These are phyloP conservation scores for Penicillium roqueforti DNA, from an alignment of 495 filamentous ascomycete species.

Conservation along the genomic window DNA sequence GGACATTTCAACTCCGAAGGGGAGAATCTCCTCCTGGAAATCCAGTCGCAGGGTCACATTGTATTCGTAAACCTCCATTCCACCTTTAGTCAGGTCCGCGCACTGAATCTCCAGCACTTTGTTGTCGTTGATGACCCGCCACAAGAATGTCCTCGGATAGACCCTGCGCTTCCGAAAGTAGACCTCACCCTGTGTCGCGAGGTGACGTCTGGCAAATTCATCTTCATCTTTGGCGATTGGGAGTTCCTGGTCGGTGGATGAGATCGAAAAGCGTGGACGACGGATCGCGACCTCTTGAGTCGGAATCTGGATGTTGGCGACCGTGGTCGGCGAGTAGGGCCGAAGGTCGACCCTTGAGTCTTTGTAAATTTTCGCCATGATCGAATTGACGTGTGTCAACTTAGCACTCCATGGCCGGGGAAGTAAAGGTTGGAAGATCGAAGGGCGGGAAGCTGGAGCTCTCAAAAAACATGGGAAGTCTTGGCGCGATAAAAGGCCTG, in stretches of 20 bases:
- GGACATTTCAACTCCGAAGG: conserved; percentile 72
- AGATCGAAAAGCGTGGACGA: conserved; percentile 44
- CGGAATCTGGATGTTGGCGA: conserved; percentile 72
- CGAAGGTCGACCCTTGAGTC: conserved; percentile 82
- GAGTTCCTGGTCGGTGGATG: conserved; percentile 33
- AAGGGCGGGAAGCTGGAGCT: conserved; percentile 42
- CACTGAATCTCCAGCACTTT: conserved; percentile 77
- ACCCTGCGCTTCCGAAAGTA: conserved; percentile 72
- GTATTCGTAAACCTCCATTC: conserved; percentile 59
- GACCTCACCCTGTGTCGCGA: conserved; percentile 76
- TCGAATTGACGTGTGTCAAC: conserved; percentile 26
- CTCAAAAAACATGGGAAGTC: conserved; percentile 41
- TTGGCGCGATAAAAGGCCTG: conserved; percentile 28
- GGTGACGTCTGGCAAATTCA: conserved; percentile 61
- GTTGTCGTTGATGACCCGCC: conserved; percentile 79
- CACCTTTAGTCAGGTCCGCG: conserved; percentile 72
- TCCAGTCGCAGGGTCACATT: conserved; percentile 67
- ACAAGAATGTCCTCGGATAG: conserved; percentile 81
- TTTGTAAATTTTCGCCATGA: conserved; percentile 64
- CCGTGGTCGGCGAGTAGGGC: conserved; percentile 61
- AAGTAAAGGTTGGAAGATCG: conserved; percentile 22
- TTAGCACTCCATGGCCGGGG: conserved; percentile 40
- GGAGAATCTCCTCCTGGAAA: conserved; percentile 67
- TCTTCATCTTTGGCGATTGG: conserved; percentile 64
- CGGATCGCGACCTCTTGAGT: conserved; percentile 39